Base-by-base conservation (phyloP, 352 stramenopile genomes). In the Thraustotheca clavata region DNA sequence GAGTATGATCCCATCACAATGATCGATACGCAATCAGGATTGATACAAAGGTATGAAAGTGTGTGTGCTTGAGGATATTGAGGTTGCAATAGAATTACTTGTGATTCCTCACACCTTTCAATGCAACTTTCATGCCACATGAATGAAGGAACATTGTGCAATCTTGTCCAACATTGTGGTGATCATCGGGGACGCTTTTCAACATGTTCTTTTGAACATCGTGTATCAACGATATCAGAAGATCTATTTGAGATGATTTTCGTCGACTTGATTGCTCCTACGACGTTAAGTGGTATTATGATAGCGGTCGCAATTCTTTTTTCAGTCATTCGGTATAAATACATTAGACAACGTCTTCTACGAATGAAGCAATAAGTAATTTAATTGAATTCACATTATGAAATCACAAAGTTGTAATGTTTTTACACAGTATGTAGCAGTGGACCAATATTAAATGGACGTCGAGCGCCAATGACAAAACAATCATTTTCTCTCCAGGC, bases 91-190 rank as follows among this genome's bases (percentile, higher is more conserved):
- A 93, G 88, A 46, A 94, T 96, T 50, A 91, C 87, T 65, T 96
- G 87, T 59, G 79, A 89, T 62, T 91, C 87, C 3, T 79, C 82
- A 0, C 83, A 92, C 40, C 67, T 95, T 33, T 94, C 87, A 41
- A 91, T 94, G 78, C 87, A 95, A 52, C 71, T 94, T 16, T 93
- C 83, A 12, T 96, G 87, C 62, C 87, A 96, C 72, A 94, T 96
- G 86, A 83, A 95, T n/a, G 86, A 95, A 77, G 80, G 84, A 49
- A 91, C 84, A 22, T 62, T 95, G 31, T 93, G 83, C 68, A 94
- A 94, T 55, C 63, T 92, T 31, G 62, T 94, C 0, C 77, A 91
- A 48, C 80, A 94, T 60, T 90, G 83, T 59, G 81, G 83, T 16
- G 83, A 88, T 63, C 49, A 71, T 4, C 70, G 75, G 29, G 55